These are phyloP conservation scores for Polyplosphaeria fusca DNA, from an alignment of 495 filamentous ascomycete genomes.

Conservation along the genomic window DNA sequence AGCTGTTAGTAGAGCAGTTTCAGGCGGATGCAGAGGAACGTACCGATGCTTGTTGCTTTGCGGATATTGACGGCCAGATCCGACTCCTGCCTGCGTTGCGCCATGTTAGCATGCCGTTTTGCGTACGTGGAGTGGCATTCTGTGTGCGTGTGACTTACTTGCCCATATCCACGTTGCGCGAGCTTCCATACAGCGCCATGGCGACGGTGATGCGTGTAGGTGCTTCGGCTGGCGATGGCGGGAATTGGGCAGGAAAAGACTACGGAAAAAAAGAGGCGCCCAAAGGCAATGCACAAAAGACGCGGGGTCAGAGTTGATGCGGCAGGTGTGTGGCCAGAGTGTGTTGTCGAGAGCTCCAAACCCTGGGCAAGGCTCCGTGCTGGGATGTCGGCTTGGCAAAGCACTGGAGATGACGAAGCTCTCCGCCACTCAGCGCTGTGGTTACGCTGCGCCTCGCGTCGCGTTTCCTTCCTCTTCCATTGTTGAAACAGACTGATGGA, in stretches of 20 bases:
- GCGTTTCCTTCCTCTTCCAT: too few species aligned
- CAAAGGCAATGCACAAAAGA: too few species aligned
- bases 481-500: too few species aligned
- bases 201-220: too few species aligned
- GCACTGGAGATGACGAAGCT: slow-evolving; percentile 21
- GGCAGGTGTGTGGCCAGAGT: too few species aligned
- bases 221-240: too few species aligned
- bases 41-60: slow-evolving; percentile 88
- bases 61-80: slow-evolving; percentile 93
- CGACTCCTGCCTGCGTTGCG: slow-evolving; percentile 87
- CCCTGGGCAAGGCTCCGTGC: background rate
- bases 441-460: too few species aligned
- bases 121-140: too few species aligned
- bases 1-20: slow-evolving; percentile 21
- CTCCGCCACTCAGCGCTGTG: slow-evolving; percentile 23
- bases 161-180: slow-evolving; percentile 58
- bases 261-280: too few species aligned
- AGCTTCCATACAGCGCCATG: slow-evolving; percentile 44
- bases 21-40: slow-evolving; percentile 20
- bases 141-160: slow-evolving; percentile 48
- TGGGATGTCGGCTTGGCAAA: slow-evolving; percentile 5
- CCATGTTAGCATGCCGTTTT: too few species aligned
- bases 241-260: too few species aligned
- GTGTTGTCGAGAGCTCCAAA: slow-evolving; percentile 18
- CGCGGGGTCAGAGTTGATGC: too few species aligned